These are phyloP conservation scores for Odontarrhena argentea DNA, from an alignment of 345 rosid genomes.

Conservation along the genomic window DNA sequence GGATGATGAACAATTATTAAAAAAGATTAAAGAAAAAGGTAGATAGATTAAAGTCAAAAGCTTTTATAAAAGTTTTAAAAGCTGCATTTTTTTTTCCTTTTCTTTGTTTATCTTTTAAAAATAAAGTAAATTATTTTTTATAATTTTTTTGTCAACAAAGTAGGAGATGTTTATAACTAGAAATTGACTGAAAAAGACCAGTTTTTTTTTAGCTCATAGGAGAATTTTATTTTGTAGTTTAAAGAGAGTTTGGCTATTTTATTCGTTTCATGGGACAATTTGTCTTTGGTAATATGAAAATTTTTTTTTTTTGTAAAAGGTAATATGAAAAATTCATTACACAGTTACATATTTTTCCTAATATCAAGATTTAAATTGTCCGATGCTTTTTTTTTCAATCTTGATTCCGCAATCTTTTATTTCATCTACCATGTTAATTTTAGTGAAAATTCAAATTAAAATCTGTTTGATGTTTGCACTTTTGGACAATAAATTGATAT, in stretches of 20 bases:
- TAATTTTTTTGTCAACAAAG: constrained; percentile 26
- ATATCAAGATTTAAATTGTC: too few species aligned
- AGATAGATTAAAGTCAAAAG: constrained; percentile 29
- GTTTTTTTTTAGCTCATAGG: background rate
- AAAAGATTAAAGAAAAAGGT: constrained; percentile 9
- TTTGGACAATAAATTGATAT: too few species aligned
- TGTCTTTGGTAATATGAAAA: background rate
- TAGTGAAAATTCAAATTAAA: too few species aligned
- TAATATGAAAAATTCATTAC: background rate
- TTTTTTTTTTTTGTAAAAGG: too few species aligned
- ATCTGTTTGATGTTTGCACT: too few species aligned
- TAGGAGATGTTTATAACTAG: constrained; percentile 14
- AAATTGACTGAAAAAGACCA: constrained; percentile 27
- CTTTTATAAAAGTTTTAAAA: constrained; percentile 30
- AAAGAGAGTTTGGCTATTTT: constrained; percentile 21
- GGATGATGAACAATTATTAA: constrained; percentile 37
- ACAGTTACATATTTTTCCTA: too few species aligned
- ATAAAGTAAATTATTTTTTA: constrained; percentile 15
- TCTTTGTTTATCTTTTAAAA: background rate
- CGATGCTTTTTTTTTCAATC: too few species aligned
- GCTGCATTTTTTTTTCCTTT: constrained; percentile 20
- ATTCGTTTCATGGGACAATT: constrained; percentile 1
- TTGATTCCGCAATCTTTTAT: too few species aligned
- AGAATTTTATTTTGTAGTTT: background rate
- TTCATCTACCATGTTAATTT: too few species aligned